Evolutionary conservation across 2,329 filamentous ascomycete genomes (phyloP).

Genomic region (Alternaria postmessia): DNA sequence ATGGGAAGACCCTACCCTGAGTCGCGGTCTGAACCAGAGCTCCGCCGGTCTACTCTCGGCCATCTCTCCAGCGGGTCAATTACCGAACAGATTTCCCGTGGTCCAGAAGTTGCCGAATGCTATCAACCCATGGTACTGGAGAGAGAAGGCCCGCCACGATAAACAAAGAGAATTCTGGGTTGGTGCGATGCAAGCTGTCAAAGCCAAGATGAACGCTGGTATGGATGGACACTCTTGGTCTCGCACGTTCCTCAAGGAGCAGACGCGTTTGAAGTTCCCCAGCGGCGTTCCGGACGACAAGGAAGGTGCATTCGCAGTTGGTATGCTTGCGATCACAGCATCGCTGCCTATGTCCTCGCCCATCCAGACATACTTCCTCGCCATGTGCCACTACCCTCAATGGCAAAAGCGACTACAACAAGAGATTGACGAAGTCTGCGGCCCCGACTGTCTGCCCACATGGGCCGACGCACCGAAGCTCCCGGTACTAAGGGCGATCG

Average conservation of each 20-base stretch:
- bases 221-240: conserved; percentile 5
- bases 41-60: conserved; percentile 2
- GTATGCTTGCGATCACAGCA: conserved; percentile 11
- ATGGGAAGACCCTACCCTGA: conserved; percentile 7
- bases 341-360: conserved; percentile 9
- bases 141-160: conserved; percentile 4
- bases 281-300: background rate
- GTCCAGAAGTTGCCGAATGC: background rate
- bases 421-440: conserved; percentile 66
- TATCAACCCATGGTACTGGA: conserved; percentile 9
- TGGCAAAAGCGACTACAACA: conserved; percentile 64
- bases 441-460: conserved; percentile 32
- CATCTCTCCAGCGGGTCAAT: conserved; percentile 1
- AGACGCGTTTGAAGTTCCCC: conserved; percentile 9
- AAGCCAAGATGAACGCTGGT: conserved; percentile 4
- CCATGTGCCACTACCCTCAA: conserved; percentile 54
- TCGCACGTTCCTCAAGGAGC: conserved; percentile 6
- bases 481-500: conserved; percentile 17
- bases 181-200: conserved; percentile 7
- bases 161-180: conserved; percentile 4
- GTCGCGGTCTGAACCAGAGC: conserved; percentile 5
- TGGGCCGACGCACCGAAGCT: conserved; percentile 17
- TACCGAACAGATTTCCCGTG: conserved; percentile 3
- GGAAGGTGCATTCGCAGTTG: conserved; percentile 6
- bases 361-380: conserved; percentile 19